Evolutionary conservation across 352 stramenopile genomes (phyloP), one percentile per base, ranked within the genome.

Genomic region (Phytophthora cajani): DNA sequence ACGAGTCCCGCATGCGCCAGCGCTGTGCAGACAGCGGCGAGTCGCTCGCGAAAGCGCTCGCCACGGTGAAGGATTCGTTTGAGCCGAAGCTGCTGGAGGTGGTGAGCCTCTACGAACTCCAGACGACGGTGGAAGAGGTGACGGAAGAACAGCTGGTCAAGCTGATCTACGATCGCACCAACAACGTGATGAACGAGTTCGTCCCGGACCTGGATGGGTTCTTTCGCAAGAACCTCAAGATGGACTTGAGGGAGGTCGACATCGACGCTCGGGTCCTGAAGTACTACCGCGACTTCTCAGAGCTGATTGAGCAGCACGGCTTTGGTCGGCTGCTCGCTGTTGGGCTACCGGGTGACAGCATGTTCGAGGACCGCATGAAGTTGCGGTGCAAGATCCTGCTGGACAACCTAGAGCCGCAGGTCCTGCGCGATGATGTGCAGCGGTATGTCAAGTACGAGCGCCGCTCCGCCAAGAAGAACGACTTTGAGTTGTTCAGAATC

Each of bases 21-120:
- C 68, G 62, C 9, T 71, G 62, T 32, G 53, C 40, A 8, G 62
- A 56, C 6, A 75, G 30, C 12, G 56, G 62, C 9, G 62, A 75
- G 68, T 47, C 58, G 49, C 23, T 61, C 2, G 38, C 59, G 16
- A 51, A 58, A 16, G 59, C 64, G 12, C 30, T 65, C 30, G 47
- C 49, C 0, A 54, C 44, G 49, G 49, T 71, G 21, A 62, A 67
- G 49, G n/a, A 64, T 42, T 67, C 68, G 38, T 44, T 70, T 36
- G 55, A 67, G 3, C 40, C 62, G 2, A 54, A 61, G 14, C 32
- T 69, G n/a, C 44, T 74, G 14, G 52, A 68, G 38, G 49, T 54
- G 14, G n/a, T 64, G 4, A 64, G 60, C 30, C 40, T 60, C 21
- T 68, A 68, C 33, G 58, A 69, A 30, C 14, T 64, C 16, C 44